A percentile compares a stretch with the other conserved stretches of the same genome.
Conservation (phyloP, 257 asterid genomes). For the Forsythia suspensa region DNA sequence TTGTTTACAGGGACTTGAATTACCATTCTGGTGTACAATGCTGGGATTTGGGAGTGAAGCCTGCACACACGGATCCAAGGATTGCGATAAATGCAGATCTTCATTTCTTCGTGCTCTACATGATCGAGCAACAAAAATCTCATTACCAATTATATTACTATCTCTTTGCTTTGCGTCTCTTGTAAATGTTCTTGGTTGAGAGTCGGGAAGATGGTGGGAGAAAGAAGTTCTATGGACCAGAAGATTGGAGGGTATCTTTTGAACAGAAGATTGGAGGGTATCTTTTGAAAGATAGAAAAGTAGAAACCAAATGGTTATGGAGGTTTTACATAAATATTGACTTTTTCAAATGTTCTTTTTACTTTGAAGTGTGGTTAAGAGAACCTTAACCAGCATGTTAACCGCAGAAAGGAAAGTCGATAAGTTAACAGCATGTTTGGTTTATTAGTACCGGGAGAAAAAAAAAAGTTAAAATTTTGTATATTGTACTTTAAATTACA, state of each 20-base stretch:
- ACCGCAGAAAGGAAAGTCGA: too few species aligned
- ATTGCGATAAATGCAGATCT: neutral
- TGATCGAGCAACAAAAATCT: neutral
- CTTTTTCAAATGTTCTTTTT: too few species aligned
- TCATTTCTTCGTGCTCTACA: neutral
- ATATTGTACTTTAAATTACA: too few species aligned
- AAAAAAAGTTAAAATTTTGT: too few species aligned
- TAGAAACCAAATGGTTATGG: neutral
- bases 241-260: neutral
- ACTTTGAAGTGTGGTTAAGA: neutral
- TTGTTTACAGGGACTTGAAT: neutral
- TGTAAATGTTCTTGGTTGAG: neutral
- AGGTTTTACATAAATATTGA: neutral
- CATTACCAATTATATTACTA: neutral
- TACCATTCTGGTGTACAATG: neutral
- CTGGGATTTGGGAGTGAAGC: neutral
- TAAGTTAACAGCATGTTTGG: too few species aligned
- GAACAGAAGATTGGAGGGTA: neutral
- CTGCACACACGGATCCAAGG: neutral
- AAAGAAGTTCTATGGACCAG: neutral
- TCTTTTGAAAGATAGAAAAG: neutral
- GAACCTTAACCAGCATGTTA: neutral
- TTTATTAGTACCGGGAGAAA: too few species aligned
- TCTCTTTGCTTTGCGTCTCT: neutral
- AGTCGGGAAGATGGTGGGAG: neutral